phyloP scores from a whole-genome alignment of 441 rosid genomes.

The Omphalea diandra region DNA sequence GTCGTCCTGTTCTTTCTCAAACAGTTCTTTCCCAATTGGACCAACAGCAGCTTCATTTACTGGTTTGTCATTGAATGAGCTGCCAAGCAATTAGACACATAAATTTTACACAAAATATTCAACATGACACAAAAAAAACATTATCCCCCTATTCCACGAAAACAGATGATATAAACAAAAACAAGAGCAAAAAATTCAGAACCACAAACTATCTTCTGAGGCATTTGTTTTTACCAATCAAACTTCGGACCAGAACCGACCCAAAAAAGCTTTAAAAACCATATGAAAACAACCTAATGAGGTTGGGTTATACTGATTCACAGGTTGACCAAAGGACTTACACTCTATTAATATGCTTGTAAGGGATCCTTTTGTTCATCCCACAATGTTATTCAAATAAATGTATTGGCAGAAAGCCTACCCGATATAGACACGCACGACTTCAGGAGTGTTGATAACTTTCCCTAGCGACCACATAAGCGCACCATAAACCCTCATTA shows the following conservation, averaged over 20 bases:
- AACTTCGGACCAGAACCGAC: not conserved
- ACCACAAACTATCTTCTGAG: not conserved
- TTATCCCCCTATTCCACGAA: no score
- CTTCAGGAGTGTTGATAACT: slow-evolving; percentile 95
- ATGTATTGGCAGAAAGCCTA: slow-evolving; percentile 31
- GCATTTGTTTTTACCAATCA: not conserved
- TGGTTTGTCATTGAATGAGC: slow-evolving; percentile 94
- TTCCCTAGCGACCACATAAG: slow-evolving; percentile 99
- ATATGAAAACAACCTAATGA: not conserved
- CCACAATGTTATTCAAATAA: not conserved
- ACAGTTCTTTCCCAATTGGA: slow-evolving; percentile 87
- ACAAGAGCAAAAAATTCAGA: not conserved
- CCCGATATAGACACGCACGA: slow-evolving; percentile 94
- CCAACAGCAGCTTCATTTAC: slow-evolving; percentile 71
- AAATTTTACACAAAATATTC: not conserved
- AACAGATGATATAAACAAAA: no score
- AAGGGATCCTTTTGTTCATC: not conserved
- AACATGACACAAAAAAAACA: no score
- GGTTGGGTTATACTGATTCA: not conserved
- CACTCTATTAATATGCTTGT: not conserved
- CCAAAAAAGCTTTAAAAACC: not conserved
- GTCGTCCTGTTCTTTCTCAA: slow-evolving; percentile 93
- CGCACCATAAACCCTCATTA: slow-evolving; percentile 99
- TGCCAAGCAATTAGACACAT: slow-evolving; percentile 30
- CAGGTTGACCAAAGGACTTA: not conserved